Base-by-base conservation (phyloP, 257 asterid species). In the Henckelia pumila region DNA sequence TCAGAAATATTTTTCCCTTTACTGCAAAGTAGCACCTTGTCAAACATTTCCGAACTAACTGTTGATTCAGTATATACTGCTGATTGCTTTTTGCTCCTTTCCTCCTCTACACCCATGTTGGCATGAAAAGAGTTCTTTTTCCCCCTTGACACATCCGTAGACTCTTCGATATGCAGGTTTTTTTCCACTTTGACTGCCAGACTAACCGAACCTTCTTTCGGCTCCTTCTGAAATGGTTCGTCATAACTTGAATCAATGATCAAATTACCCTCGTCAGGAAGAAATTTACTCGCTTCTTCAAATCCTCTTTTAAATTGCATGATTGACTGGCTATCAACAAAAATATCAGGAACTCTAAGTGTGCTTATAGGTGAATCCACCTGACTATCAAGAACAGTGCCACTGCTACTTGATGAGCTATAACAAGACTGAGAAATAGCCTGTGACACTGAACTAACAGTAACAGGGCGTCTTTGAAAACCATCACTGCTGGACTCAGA, bases 221-320 rank as follows among this genome's bases (percentile, higher is more conserved):
- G 71, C 69, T 67, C 75, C 76, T 71, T 76, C 50, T 70, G 74
- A 61, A 64, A 4, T 8, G 73, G 71, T 11, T 73, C 63, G 40
- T 61, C 58, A 33, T 72, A 67, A 57, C 62, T 59, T 64, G 53
- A 73, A 70, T 70, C 74, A 37, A 62, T 61, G 20, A 77, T 13
- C 63, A 81, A 76, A 20, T 72, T 59, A 69, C 77, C 75, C 28
- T 77, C 78, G 30, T 61, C 57, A 47, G 91, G 88, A 71, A 87
- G 89, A 78, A 87, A 89, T 60, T 76, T 87, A 62, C 77, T 81
- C 24, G 93, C 89, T 77, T 85, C 96, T 79, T 87, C 92, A 13
- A 68, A 76, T 25, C 89, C 95, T 63, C 78, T 87, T 71, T 74
- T 76, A 58, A 85, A 89, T 61, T 87, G 89, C 79, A 77, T 47